These are phyloP conservation scores for Glycine tomentella DNA, from an alignment of 306 rosid genomes.

Conservation along the genomic window DNA sequence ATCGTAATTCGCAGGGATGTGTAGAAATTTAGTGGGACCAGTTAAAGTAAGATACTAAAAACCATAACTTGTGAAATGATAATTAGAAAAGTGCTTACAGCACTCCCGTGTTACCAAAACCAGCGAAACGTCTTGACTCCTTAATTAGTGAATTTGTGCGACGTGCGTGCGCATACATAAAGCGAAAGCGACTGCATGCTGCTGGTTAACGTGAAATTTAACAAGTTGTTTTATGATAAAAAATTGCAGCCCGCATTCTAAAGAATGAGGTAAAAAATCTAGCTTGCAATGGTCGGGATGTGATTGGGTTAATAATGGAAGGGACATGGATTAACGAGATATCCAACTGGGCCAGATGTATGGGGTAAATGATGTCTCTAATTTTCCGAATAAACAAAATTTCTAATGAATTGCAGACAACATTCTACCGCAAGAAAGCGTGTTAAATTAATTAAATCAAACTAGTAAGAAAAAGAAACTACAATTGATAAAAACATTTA, in stretches of 20 bases:
- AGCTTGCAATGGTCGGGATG: neutral
- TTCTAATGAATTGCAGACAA: conserved; percentile 41
- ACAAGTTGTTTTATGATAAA: neutral
- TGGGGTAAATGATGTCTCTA: neutral
- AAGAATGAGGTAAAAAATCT: neutral
- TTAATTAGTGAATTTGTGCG: neutral
- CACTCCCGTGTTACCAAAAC: neutral
- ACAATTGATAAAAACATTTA: conserved; percentile 8
- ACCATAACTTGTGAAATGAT: neutral
- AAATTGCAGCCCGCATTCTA: neutral
- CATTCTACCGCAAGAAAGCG: conserved; percentile 11
- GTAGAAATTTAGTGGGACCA: too few species aligned
- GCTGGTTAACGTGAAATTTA: neutral
- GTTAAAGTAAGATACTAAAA: neutral
- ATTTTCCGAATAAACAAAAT: conserved; percentile 38
- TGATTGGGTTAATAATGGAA: neutral
- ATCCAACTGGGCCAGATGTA: neutral
- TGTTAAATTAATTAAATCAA: too few species aligned
- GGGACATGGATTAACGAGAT: neutral
- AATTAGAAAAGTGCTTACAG: neutral
- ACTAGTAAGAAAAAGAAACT: too few species aligned
- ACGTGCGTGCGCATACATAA: too few species aligned
- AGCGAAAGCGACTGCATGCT: neutral
- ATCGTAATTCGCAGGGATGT: neutral
- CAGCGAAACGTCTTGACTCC: neutral